phyloP scores from a whole-genome alignment of 371 early-diverging fungal species.

The Mucor velutinosus region DNA sequence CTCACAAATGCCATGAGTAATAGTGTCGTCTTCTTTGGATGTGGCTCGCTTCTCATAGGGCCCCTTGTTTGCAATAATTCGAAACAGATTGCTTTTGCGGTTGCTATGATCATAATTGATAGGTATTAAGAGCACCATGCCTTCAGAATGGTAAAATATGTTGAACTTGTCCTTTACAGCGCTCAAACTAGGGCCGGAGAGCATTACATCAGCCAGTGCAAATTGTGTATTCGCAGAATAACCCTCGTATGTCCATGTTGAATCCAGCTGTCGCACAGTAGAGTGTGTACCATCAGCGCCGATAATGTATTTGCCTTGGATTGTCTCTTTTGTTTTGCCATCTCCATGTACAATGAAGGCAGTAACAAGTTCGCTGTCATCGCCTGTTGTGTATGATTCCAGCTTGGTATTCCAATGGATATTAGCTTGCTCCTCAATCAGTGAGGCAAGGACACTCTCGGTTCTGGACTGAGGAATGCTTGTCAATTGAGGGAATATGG shows the following conservation, averaged over 20 bases:
- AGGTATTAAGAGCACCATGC: background rate
- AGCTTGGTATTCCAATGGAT: conserved; percentile 29
- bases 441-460: conserved; percentile 15
- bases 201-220: background rate
- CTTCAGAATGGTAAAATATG: background rate
- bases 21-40: background rate
- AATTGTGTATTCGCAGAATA: background rate
- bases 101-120: background rate
- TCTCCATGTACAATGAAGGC: too few species aligned
- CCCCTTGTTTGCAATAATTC: background rate
- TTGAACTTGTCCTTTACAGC: background rate
- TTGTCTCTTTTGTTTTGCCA: too few species aligned
- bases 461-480: conserved; percentile 27
- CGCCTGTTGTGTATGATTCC: conserved; percentile 20
- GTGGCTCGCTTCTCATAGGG: background rate
- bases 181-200: background rate
- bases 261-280: conserved; percentile 19
- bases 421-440: background rate
- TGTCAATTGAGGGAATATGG: conserved; percentile 32
- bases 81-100: background rate
- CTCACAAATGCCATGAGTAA: conserved; percentile 3
- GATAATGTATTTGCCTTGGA: too few species aligned
- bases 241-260: background rate
- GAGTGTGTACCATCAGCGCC: conserved; percentile 13
- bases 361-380: conserved; percentile 8